phyloP scores from a whole-genome alignment of 2,329 filamentous ascomycete genomes.

The Penicillium sp. region DNA sequence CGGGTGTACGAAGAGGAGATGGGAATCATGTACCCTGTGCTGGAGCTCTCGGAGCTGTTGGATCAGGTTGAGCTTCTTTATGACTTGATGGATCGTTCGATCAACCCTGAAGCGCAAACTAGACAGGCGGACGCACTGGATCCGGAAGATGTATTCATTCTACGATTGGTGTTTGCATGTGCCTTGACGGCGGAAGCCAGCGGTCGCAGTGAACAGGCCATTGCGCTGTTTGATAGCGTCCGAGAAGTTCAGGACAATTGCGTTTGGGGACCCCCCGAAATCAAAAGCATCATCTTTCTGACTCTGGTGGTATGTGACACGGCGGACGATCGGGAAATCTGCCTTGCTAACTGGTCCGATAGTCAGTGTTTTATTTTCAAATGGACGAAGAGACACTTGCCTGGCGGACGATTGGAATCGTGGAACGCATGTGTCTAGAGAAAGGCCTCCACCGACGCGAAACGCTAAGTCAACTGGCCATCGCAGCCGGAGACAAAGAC shows the following conservation, averaged over 20 bases:
- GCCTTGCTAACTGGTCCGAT: constrained; percentile 5
- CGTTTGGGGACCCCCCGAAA: constrained; percentile 56
- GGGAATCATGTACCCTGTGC: constrained; percentile 83
- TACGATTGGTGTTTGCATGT: constrained; percentile 80
- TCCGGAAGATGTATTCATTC: constrained; percentile 62
- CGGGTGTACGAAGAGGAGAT: constrained; percentile 82
- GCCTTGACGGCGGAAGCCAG: constrained; percentile 73
- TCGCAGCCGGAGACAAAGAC: constrained; percentile 65
- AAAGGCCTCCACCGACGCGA: constrained; percentile 78
- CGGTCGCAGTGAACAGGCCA: constrained; percentile 72
- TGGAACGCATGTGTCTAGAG: constrained; percentile 73
- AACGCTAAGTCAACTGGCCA: constrained; percentile 64
- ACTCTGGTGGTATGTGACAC: constrained; percentile 44
- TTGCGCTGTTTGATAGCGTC: constrained; percentile 72
- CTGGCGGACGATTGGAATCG: constrained; percentile 86
- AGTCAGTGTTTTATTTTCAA: constrained; percentile 77
- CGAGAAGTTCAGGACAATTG: constrained; percentile 66
- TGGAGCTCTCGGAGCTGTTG: constrained; percentile 68
- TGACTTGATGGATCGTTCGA: constrained; percentile 38
- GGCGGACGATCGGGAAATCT: background rate
- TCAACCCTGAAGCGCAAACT: background rate
- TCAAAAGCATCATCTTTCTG: constrained; percentile 60
- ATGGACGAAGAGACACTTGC: constrained; percentile 80
- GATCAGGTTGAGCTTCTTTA: constrained; percentile 63
- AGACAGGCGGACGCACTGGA: constrained; percentile 48